These are phyloP conservation scores for Penicillium fimorum DNA, from an alignment of 495 filamentous ascomycete species.

Conservation along the genomic window DNA sequence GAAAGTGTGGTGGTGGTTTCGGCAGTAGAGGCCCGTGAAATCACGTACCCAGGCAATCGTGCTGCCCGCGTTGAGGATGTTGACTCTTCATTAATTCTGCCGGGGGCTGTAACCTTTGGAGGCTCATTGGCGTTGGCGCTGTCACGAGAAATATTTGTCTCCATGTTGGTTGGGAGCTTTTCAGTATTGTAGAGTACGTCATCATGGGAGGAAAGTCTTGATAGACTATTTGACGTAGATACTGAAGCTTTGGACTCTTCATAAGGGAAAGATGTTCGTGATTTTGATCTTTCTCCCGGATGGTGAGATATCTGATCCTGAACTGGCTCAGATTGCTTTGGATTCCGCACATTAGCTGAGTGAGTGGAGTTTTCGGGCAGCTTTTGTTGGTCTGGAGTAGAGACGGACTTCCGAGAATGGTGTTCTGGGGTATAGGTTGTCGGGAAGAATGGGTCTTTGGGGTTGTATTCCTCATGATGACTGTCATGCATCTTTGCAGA, in stretches of 20 bases:
- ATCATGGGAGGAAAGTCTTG: conserved; percentile 31
- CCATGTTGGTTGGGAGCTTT: conserved; percentile 41
- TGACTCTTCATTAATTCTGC: conserved; percentile 25
- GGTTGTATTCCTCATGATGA: conserved; percentile 28
- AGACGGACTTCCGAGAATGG: conserved; percentile 22
- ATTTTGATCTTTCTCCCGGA: conserved; percentile 34
- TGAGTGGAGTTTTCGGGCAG: conserved; percentile 25
- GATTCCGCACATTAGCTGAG: conserved; percentile 18
- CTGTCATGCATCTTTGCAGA: conserved; percentile 31
- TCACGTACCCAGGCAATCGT: conserved; percentile 36
- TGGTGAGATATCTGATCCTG: conserved; percentile 21
- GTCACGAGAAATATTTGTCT: conserved; percentile 36
- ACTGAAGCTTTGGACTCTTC: conserved; percentile 34
- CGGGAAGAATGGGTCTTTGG: conserved; percentile 19
- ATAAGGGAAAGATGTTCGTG: conserved; percentile 39
- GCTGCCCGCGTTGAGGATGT: conserved; percentile 19
- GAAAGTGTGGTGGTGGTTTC: conserved; percentile 32
- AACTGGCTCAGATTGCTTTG: conserved; percentile 28
- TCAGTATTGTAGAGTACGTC: conserved; percentile 43
- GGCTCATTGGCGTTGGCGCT: conserved; percentile 27
- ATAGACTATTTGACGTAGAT: conserved; percentile 34
- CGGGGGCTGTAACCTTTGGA: conserved; percentile 20
- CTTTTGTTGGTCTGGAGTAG: conserved; percentile 27
- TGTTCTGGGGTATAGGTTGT: conserved; percentile 24
- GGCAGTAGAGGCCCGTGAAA: conserved; percentile 37